Conservation (phyloP, 2,329 filamentous ascomycete species). For the Ophiostoma sp. region DNA sequence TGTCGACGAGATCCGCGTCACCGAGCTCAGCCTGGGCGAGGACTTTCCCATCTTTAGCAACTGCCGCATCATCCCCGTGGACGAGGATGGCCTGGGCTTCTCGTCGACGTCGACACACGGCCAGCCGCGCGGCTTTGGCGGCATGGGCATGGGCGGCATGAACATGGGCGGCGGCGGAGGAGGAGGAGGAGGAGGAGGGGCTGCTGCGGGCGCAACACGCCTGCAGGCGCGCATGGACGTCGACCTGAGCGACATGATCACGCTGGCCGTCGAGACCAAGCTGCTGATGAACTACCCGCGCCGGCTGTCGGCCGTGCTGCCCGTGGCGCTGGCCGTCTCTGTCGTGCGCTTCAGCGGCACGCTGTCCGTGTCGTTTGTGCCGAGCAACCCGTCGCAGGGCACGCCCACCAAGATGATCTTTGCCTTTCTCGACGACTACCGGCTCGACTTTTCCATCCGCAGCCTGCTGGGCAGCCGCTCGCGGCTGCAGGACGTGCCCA, state of each 20-base stretch:
- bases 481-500: slow-evolving; percentile 76
- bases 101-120: slow-evolving; percentile 27
- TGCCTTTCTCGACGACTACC: slow-evolving; percentile 85
- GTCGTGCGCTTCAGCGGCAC: slow-evolving; percentile 94
- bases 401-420: slow-evolving; percentile 88
- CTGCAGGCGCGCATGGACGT: slow-evolving; percentile 96
- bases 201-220: slow-evolving; percentile 48
- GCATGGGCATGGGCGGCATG: not conserved
- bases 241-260: slow-evolving; percentile 92
- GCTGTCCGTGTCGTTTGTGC: slow-evolving; percentile 86
- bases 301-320: slow-evolving; percentile 78
- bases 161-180: not conserved
- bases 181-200: slow-evolving; percentile 29
- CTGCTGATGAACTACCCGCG: slow-evolving; percentile 92
- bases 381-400: slow-evolving; percentile 61
- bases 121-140: not conserved
- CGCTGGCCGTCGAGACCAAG: slow-evolving; percentile 89
- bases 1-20: slow-evolving; percentile 87
- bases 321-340: slow-evolving; percentile 84
- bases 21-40: slow-evolving; percentile 88
- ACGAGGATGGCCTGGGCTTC: slow-evolving; percentile 62
- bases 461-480: slow-evolving; percentile 76
- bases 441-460: slow-evolving; percentile 74
- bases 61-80: slow-evolving; percentile 87
- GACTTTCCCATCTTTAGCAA: slow-evolving; percentile 99